A percentile compares a stretch with the other conserved stretches of the same genome.
Conservation (phyloP, 805 yeast species). For the Zygosaccharomyces kombuchaensis region DNA sequence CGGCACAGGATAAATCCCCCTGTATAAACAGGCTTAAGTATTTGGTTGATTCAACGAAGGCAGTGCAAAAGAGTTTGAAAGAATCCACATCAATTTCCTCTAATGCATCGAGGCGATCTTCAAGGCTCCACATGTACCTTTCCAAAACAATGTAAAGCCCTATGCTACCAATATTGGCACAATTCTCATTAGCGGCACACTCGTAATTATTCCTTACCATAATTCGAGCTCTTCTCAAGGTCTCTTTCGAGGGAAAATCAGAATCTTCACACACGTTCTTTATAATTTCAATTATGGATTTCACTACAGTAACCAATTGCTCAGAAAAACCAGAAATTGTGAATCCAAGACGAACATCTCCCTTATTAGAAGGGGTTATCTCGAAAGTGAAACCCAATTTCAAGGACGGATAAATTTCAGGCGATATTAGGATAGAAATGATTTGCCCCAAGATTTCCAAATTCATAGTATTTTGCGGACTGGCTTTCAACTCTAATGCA, state of each 20-base stretch:
- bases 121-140: slow-evolving; percentile 49
- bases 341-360: slow-evolving; percentile 50
- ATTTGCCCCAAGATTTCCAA: slow-evolving; percentile 52
- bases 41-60: slow-evolving; percentile 32
- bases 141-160: slow-evolving; percentile 53
- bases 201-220: slow-evolving; percentile 46
- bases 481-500: slow-evolving; percentile 29
- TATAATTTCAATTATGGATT: slow-evolving; percentile 35
- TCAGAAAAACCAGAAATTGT: slow-evolving; percentile 49
- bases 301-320: slow-evolving; percentile 38
- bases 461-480: slow-evolving; percentile 41
- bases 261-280: slow-evolving; percentile 18
- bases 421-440: slow-evolving; percentile 39
- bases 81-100: slow-evolving; percentile 43
- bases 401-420: slow-evolving; percentile 49
- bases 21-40: slow-evolving; percentile 44
- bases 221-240: slow-evolving; percentile 46
- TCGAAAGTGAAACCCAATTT: slow-evolving; percentile 56
- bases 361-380: slow-evolving; percentile 49
- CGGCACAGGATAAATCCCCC: slow-evolving; percentile 41
- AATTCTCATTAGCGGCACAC: slow-evolving; percentile 39
- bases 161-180: slow-evolving; percentile 46
- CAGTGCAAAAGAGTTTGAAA: slow-evolving; percentile 32
- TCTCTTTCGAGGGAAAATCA: slow-evolving; percentile 27
- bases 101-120: slow-evolving; percentile 52